Conservation (phyloP, 176 grass and related monocot species). For the Paspalum notatum region DNA sequence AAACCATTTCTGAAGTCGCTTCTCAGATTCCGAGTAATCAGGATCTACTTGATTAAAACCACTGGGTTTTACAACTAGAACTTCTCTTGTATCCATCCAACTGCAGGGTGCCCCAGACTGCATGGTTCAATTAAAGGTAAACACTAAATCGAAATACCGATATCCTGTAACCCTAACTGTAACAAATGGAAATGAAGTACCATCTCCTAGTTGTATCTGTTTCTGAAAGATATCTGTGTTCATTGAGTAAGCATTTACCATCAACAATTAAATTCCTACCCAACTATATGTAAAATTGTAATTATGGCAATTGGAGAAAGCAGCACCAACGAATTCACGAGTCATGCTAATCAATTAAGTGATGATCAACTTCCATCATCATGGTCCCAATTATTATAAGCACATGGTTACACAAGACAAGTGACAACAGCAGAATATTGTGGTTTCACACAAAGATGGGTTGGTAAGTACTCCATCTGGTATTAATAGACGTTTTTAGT, state of each 20-base stretch:
- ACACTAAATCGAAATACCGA: background rate
- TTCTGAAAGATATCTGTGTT: slow-evolving; percentile 1
- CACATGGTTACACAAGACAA: slow-evolving; percentile 14
- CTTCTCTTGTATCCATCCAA: slow-evolving; percentile 99
- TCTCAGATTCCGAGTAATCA: slow-evolving; percentile 84
- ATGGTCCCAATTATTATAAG: slow-evolving; percentile 19
- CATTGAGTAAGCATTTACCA: background rate
- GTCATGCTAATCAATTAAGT: slow-evolving; percentile 12
- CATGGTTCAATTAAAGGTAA: slow-evolving; percentile 47
- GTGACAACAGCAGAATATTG: background rate
- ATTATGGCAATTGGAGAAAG: slow-evolving; percentile 8
- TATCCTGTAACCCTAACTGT: background rate
- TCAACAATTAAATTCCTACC: background rate
- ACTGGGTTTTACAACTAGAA: slow-evolving; percentile 85
- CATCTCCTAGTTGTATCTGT: background rate
- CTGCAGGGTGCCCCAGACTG: slow-evolving; percentile 80
- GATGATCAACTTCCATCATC: slow-evolving; percentile 22
- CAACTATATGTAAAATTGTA: background rate
- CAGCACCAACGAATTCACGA: slow-evolving; percentile 15
- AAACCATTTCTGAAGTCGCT: slow-evolving; percentile 88
- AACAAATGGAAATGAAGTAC: slow-evolving; percentile 25
- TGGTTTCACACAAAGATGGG: background rate
- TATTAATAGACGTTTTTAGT: too few species aligned
- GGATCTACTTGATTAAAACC: slow-evolving; percentile 88
- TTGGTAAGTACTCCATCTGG: too few species aligned